These are phyloP conservation scores for Blastobotrys robertii DNA, from an alignment of 805 yeast genomes.

Conservation along the genomic window DNA sequence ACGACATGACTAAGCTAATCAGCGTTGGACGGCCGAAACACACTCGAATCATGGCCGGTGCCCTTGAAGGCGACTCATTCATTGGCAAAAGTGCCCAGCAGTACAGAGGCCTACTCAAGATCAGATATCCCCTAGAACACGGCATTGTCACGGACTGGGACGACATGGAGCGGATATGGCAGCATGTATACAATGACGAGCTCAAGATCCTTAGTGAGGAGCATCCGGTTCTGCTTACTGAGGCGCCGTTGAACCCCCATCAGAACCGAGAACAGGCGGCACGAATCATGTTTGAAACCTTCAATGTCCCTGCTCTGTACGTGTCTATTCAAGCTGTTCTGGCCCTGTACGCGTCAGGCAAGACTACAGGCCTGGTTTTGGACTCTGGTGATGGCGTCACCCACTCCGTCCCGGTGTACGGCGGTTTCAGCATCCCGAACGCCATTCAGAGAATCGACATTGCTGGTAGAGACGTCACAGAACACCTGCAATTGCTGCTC, in stretches of 20 bases:
- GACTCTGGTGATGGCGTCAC: slow-evolving; percentile 94
- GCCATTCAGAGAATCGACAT: slow-evolving; percentile 66
- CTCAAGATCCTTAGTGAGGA: slow-evolving; percentile 56
- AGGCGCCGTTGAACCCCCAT: slow-evolving; percentile 75
- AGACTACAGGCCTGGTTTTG: slow-evolving; percentile 82
- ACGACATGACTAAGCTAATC: neutral
- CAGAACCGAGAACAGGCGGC: slow-evolving; percentile 50
- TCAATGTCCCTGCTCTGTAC: slow-evolving; percentile 69
- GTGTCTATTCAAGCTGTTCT: slow-evolving; percentile 68
- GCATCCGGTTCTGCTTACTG: slow-evolving; percentile 82
- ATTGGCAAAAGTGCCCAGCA: slow-evolving; percentile 71
- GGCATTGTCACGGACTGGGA: slow-evolving; percentile 79
- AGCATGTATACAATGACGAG: slow-evolving; percentile 48
- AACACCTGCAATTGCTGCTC: slow-evolving; percentile 56
- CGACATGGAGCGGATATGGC: slow-evolving; percentile 80
- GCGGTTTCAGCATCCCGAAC: slow-evolving; percentile 72
- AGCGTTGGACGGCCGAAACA: slow-evolving; percentile 76
- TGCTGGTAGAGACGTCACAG: slow-evolving; percentile 83
- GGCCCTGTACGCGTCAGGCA: slow-evolving; percentile 77
- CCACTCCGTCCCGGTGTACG: slow-evolving; percentile 80
- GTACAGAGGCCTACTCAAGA: slow-evolving; percentile 62
- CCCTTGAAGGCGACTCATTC: slow-evolving; percentile 53
- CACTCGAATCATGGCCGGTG: slow-evolving; percentile 70
- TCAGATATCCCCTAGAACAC: slow-evolving; percentile 66
- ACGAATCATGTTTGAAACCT: slow-evolving; percentile 60